Evolutionary conservation across 331 rosid species (phyloP), one percentile per base, ranked within the genome.

Genomic region (Phaseolus coccineus): DNA sequence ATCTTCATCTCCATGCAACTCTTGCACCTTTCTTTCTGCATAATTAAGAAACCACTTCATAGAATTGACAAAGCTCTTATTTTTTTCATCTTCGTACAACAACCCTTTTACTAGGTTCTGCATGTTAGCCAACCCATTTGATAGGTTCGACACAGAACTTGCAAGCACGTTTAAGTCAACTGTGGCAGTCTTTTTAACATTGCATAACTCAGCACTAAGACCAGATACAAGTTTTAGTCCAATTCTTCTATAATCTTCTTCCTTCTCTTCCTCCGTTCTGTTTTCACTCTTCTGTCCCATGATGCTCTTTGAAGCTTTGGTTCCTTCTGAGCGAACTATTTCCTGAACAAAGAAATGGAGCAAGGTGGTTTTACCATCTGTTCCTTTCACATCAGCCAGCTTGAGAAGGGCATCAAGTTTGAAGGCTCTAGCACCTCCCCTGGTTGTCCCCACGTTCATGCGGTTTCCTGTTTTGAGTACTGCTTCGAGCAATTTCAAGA

Each of bases 351-450:
- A 61, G 67, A 61, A 61, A 61, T 61, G 67, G 22, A 61, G 67
- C 67, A 61, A 30, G 40, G 67, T 61, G 42, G 67, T 61, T 61
- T 61, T 61, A 14, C 67, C 67, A 61, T 61, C 67, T 8, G 42
- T 61, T 61, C 48, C 48, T 64, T 37, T 37, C 3, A 37, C 47
- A 37, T 61, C 67, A 14, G 67, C 67, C 13, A 61, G 67, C 24
- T 61, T 61, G 10, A 61, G 67, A 61, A 61, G 48, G 15, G 70
- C 70, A n/a, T 64, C 50, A 3, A 64, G 70, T 35, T 64, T 64
- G 48, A 64, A 64, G 13, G 70, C 70, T 64, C 70, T 64, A 47
- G 48, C 70, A 35, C 70, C 70, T 64, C 67, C 48, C 70, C 70
- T 64, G 7, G 19, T 37, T n/a, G 70, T 64, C 2, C 70, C 70